Percentiles rank a stretch among this genome's conserved stretches.
phyloP scores from a whole-genome alignment of 176 grass and related monocot species.

The Oryza nivara region DNA sequence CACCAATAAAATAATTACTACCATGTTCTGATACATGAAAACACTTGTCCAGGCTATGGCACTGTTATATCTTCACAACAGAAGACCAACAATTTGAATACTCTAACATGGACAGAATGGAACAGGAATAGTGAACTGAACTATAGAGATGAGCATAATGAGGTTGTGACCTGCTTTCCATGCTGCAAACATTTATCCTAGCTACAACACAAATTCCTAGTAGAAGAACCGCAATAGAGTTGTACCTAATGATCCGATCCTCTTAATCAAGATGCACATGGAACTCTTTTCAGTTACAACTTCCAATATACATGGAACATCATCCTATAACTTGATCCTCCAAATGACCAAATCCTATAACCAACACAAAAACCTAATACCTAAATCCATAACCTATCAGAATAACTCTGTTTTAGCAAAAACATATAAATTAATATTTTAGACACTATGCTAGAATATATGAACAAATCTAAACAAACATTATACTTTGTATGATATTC shows the following conservation, averaged over 20 bases:
- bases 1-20: constrained; percentile 6
- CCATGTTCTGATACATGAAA: neutral
- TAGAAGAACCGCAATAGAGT: constrained; percentile 14
- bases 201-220: neutral
- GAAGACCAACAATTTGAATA: neutral
- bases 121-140: neutral
- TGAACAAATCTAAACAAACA: constrained; percentile 8
- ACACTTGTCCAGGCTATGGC: neutral
- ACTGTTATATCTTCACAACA: neutral
- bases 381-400: neutral
- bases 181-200: neutral
- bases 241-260: neutral
- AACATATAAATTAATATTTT: neutral
- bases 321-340: constrained; percentile 17
- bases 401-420: neutral
- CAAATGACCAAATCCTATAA: constrained; percentile 8
- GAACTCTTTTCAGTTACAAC: neutral
- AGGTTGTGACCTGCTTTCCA: neutral
- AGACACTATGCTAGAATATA: neutral
- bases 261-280: neutral
- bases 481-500: neutral
- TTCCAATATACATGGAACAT: neutral
- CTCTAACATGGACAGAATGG: neutral
- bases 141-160: neutral
- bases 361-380: neutral